phyloP scores from a whole-genome alignment of 2,329 filamentous ascomycete genomes.

The Tolypocladium tundrense region DNA sequence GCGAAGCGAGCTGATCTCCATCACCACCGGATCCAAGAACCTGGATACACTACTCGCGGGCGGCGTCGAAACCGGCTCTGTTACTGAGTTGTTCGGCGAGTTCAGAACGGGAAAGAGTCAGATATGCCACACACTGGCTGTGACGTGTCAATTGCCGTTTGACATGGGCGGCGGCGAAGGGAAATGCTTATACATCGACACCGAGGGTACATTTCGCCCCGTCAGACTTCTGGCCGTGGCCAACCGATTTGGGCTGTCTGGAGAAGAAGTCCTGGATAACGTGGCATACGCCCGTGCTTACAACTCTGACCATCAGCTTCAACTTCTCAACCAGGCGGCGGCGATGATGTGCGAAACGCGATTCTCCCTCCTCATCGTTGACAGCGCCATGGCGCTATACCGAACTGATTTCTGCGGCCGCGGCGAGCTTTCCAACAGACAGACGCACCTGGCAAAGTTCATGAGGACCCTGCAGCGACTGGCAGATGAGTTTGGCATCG shows the following conservation, averaged over 20 bases:
- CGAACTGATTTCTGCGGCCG: conserved; percentile 95
- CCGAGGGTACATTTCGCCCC: conserved; percentile 92
- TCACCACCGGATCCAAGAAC: conserved; percentile 96
- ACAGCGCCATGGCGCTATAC: conserved; percentile 91
- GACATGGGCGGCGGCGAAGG: conserved; percentile 98
- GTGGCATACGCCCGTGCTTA: conserved; percentile 97
- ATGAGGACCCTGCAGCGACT: conserved; percentile 75
- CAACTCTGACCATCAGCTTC: conserved; percentile 95
- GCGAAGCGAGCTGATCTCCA: conserved; percentile 92
- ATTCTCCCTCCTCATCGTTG: conserved; percentile 90
- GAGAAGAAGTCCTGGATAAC: conserved; percentile 96
- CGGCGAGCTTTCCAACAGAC: conserved; percentile 88
- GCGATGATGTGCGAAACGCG: conserved; percentile 99
- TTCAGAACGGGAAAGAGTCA: conserved; percentile 98
- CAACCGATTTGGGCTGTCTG: conserved; percentile 86
- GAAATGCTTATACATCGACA: conserved; percentile 97
- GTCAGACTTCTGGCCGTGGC: conserved; percentile 86
- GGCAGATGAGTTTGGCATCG: conserved; percentile 82
- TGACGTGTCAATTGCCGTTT: conserved; percentile 94
- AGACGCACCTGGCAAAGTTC: conserved; percentile 81
- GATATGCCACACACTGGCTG: conserved; percentile 95
- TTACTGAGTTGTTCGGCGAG: conserved; percentile 96
- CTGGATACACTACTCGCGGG: conserved; percentile 90
- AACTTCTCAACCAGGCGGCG: conserved; percentile 86
- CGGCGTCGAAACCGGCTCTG: conserved; percentile 91